Conservation (phyloP, 768 basidiomycete species). For the Pleurotus platypus region DNA sequence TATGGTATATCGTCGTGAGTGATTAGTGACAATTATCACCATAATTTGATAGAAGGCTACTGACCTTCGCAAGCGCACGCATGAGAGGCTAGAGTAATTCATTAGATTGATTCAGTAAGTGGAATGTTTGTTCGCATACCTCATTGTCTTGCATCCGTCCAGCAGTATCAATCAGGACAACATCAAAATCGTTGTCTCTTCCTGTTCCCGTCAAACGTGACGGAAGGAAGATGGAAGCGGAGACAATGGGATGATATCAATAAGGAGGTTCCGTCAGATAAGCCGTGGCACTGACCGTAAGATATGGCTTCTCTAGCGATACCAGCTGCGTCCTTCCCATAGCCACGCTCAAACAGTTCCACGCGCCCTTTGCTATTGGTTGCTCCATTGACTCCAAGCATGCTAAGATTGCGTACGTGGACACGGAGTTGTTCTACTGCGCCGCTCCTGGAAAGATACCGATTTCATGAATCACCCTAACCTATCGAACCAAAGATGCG, state of each 20-base stretch:
- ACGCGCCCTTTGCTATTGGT: constrained; percentile 72
- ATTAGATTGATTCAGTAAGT: neutral
- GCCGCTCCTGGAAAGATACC: constrained; percentile 59
- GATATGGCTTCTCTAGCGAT: constrained; percentile 94
- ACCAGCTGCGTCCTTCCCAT: constrained; percentile 98
- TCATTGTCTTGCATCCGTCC: constrained; percentile 99
- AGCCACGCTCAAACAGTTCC: constrained; percentile 93
- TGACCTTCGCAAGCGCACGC: constrained; percentile 94
- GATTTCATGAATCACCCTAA: neutral
- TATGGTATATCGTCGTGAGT: constrained; percentile 22
- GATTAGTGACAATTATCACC: neutral
- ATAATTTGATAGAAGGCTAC: constrained; percentile 9
- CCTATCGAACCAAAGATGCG: neutral
- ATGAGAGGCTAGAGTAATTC: constrained; percentile 70
- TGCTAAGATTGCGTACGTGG: constrained; percentile 90
- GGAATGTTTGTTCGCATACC: constrained; percentile 35
- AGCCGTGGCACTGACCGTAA: constrained; percentile 55
- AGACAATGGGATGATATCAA: neutral
- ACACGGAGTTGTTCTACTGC: constrained; percentile 97
- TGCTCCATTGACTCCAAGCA: constrained; percentile 70
- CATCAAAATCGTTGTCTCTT: constrained; percentile 88
- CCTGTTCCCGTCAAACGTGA: constrained; percentile 40
- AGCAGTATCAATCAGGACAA: constrained; percentile 96
- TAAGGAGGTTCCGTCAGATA: too few relatives aligned
- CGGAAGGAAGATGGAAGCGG: constrained; percentile 6